These are phyloP conservation scores for Cucurbita maxima DNA, from an alignment of 306 rosid species.

Conservation along the genomic window DNA sequence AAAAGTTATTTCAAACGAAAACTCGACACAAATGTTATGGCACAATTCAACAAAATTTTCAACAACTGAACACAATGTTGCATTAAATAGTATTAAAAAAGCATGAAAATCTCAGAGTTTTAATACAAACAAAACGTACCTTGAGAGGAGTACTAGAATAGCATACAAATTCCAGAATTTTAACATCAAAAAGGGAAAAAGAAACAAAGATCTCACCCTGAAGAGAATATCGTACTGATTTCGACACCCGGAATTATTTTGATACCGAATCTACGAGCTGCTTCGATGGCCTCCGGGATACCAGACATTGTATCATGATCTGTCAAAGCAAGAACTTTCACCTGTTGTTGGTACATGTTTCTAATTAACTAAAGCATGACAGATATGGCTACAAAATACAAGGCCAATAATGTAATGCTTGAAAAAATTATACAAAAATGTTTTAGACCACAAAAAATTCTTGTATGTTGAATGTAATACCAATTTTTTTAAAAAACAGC, in stretches of 20 bases:
- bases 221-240: constrained; percentile 60
- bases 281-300: constrained; percentile 74
- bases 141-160: not conserved
- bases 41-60: not conserved
- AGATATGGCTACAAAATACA: not conserved
- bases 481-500: not conserved
- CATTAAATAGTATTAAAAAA: not conserved
- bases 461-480: not conserved
- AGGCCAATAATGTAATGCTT: not conserved
- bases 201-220: constrained; percentile 31
- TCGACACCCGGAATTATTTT: constrained; percentile 98
- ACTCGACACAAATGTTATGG: not conserved
- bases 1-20: not conserved
- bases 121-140: too few relatives aligned
- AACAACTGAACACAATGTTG: not conserved
- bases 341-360: constrained; percentile 68
- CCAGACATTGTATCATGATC: constrained; percentile 99
- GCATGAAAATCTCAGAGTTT: too few relatives aligned
- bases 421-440: not conserved
- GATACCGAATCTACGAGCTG: constrained; percentile 69
- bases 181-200: not conserved
- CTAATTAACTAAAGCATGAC: constrained; percentile 19
- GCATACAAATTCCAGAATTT: constrained; percentile 4
- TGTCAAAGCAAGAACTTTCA: constrained; percentile 99
- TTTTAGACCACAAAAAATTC: too few relatives aligned